phyloP scores from a whole-genome alignment of 2,329 filamentous ascomycete genomes.

The Periglandula ipomoeae region DNA sequence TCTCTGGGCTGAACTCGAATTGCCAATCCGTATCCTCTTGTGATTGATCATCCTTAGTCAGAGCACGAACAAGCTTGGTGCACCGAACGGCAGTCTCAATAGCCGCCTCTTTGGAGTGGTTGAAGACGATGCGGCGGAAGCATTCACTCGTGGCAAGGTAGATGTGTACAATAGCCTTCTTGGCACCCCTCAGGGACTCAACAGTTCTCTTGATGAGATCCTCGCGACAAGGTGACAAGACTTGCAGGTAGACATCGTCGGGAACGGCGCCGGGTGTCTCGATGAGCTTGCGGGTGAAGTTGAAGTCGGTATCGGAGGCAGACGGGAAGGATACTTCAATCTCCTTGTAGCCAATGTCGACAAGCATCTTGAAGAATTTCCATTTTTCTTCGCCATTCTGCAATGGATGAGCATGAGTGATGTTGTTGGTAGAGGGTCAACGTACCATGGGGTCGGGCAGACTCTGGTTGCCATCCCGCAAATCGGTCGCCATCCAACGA shows the following conservation, averaged over 20 bases:
- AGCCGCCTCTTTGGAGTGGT: slow-evolving; percentile 73
- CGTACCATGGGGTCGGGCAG: slow-evolving; percentile 85
- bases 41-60: slow-evolving; percentile 71
- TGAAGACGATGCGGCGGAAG: slow-evolving; percentile 87
- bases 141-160: slow-evolving; percentile 95
- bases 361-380: slow-evolving; percentile 89
- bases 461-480: slow-evolving; percentile 86
- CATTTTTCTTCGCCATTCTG: slow-evolving; percentile 94
- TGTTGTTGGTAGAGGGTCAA: no score
- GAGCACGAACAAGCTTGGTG: slow-evolving; percentile 73
- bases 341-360: slow-evolving; percentile 90
- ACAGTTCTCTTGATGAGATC: slow-evolving; percentile 87
- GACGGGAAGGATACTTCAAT: slow-evolving; percentile 96
- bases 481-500: slow-evolving; percentile 80
- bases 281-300: slow-evolving; percentile 81
- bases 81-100: slow-evolving; percentile 77
- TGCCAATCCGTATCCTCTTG: slow-evolving; percentile 56
- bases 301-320: slow-evolving; percentile 89
- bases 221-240: slow-evolving; percentile 82
- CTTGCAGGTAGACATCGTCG: slow-evolving; percentile 86
- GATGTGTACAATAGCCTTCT: slow-evolving; percentile 90
- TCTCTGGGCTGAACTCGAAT: slow-evolving; percentile 79
- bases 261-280: slow-evolving; percentile 76
- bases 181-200: slow-evolving; percentile 77
- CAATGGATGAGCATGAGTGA: no score